Evolutionary conservation across 306 rosid genomes (phyloP).

Genomic region (Castanea crenata): DNA sequence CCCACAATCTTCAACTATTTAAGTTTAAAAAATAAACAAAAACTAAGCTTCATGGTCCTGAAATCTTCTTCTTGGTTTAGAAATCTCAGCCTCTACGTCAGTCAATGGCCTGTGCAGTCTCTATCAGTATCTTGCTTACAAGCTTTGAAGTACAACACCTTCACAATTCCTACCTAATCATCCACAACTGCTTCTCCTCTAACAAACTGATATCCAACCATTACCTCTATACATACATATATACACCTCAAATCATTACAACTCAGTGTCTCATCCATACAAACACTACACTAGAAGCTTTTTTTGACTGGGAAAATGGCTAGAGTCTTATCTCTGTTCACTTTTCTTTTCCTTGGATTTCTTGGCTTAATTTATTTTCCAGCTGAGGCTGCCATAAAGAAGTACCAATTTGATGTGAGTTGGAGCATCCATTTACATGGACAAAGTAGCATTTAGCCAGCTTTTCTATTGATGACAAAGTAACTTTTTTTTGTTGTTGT

Average conservation of each 20-base stretch:
- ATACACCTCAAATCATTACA: constrained; percentile 21
- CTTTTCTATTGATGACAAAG: background rate
- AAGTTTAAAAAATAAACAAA: background rate
- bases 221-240: constrained; percentile 26
- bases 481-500: background rate
- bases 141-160: constrained; percentile 49
- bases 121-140: constrained; percentile 61
- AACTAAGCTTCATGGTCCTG: background rate
- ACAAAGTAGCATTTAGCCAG: background rate
- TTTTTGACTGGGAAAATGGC: constrained; percentile 37
- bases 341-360: constrained; percentile 33
- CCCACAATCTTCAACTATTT: background rate
- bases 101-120: constrained; percentile 53
- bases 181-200: background rate
- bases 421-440: constrained; percentile 2
- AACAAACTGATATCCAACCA: constrained; percentile 29
- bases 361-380: constrained; percentile 47
- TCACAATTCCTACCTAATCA: constrained; percentile 40
- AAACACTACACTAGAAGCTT: constrained; percentile 6
- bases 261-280: constrained; percentile 28
- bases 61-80: constrained; percentile 27
- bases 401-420: constrained; percentile 77
- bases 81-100: constrained; percentile 70
- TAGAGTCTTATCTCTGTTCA: constrained; percentile 11
- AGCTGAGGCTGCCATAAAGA: constrained; percentile 69